Evolutionary conservation across 805 yeast genomes (phyloP).

Genomic region (Wickerhamomyces mucosus): DNA sequence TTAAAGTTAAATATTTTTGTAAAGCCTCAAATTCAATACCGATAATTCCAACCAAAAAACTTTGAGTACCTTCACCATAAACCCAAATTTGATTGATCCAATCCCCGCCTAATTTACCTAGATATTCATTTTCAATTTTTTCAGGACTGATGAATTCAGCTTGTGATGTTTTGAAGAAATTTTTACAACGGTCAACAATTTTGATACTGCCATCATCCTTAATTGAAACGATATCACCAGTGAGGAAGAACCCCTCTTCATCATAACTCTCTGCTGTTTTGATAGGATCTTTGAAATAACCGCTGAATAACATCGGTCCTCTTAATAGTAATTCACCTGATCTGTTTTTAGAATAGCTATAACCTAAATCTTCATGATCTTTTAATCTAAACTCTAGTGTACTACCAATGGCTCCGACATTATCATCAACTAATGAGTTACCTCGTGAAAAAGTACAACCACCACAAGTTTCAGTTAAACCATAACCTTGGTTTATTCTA

Average conservation of each 20-base stretch:
- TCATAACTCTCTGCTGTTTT: constrained; percentile 37
- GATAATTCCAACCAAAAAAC: constrained; percentile 41
- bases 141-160: constrained; percentile 62
- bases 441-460: constrained; percentile 23
- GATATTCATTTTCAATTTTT: constrained; percentile 47
- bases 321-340: constrained; percentile 43
- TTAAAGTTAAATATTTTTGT: constrained; percentile 5
- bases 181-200: constrained; percentile 48
- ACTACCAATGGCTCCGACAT: constrained; percentile 33
- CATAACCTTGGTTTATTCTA: constrained; percentile 40
- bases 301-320: constrained; percentile 45
- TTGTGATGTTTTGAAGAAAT: constrained; percentile 45
- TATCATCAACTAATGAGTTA: neutral
- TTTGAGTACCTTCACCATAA: constrained; percentile 46
- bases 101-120: constrained; percentile 31
- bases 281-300: constrained; percentile 38
- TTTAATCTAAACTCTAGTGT: constrained; percentile 38
- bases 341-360: constrained; percentile 16
- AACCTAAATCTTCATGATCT: constrained; percentile 39
- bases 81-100: constrained; percentile 37
- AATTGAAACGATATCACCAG: constrained; percentile 49
- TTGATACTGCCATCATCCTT: constrained; percentile 34
- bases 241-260: constrained; percentile 43
- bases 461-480: constrained; percentile 45
- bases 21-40: constrained; percentile 38